These are phyloP conservation scores for Phytophthora citrophthora DNA, from an alignment of 352 stramenopile species.

Conservation along the genomic window DNA sequence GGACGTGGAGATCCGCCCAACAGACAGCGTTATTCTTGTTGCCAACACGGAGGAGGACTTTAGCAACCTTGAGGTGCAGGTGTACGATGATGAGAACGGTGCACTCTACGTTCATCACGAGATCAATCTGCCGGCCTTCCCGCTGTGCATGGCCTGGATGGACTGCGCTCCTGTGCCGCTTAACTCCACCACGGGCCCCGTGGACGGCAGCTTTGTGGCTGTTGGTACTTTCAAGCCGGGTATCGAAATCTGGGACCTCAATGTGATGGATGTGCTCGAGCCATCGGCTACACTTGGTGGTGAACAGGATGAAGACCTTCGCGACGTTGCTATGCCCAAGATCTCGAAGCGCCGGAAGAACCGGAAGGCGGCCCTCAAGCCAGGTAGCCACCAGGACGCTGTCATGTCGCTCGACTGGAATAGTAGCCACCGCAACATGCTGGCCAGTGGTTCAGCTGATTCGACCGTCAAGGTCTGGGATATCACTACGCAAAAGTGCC, in stretches of 20 bases:
- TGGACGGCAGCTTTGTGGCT: conserved; percentile 96
- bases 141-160: conserved; percentile 97
- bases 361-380: conserved; percentile 75
- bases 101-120: conserved; percentile 99
- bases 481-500: conserved; percentile 91
- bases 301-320: conserved; percentile 85
- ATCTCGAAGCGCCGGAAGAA: conserved; percentile 80
- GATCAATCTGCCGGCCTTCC: conserved; percentile 98
- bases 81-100: conserved; percentile 97
- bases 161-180: conserved; percentile 85
- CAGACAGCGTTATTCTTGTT: conserved; percentile 95
- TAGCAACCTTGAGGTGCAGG: conserved; percentile 98
- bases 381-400: conserved; percentile 97
- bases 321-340: conserved; percentile 83
- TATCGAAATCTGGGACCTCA: conserved; percentile 99
- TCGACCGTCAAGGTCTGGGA: conserved; percentile 98
- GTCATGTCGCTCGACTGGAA: conserved; percentile 99
- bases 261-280: conserved; percentile 99
- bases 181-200: conserved; percentile 60
- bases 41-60: conserved; percentile 99
- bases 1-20: conserved; percentile 94
- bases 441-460: conserved; percentile 98
- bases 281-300: conserved; percentile 95
- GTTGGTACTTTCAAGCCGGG: conserved; percentile 99
- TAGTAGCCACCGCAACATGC: conserved; percentile 94